Base-by-base conservation (phyloP, 371 early-diverging fungal species). In the Mortierella sp. region DNA sequence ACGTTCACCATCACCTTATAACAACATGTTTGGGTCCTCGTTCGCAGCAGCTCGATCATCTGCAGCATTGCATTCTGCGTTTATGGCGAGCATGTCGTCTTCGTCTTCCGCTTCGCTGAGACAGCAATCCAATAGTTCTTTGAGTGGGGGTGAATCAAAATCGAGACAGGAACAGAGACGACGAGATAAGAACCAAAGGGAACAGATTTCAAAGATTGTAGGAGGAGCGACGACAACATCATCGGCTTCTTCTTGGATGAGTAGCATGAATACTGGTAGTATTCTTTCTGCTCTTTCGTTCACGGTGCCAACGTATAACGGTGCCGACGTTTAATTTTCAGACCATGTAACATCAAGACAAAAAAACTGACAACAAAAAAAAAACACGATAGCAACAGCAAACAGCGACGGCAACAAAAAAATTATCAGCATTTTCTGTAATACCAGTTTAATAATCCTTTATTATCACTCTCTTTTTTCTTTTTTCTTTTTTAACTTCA, bases 221-320 rank as follows among this genome's bases (percentile, higher is more conserved):
- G 35, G 35, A 62, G 74, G 70, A 1, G 32, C 72, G 2, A 37
- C 68, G 4, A 68, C 79, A 24, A 67, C 71, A 6, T 65, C 72
- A 0, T 75, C 80, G 24, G 75, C 75, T 5, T 75, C 80, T 0
- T 74, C 75, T 1, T 75, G 76, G 73, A 74, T 74, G 71, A 79
- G 78, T 66, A 79, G 78, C 69, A 66, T 79, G 80, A 75, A 75
- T 52, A 72, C 75, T 11, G 75, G 74, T 20, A 72, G 72, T n/a
- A 61, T 79, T 54, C 59, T 79, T 20, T 79, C 83, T 6, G 83
- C 83, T 11, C 28, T 81, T 35, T 81, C 83, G 24, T 81, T 81
- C 52, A 66, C 76, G 0, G 83, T 81, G 12, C 83, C 83, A 16
- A 76, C 72, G 3, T 81, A 76, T 14, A 81, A 32, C 39, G 71